phyloP scores from a whole-genome alignment of 2,329 filamentous ascomycete species.

The Metarhizium brunneum region DNA sequence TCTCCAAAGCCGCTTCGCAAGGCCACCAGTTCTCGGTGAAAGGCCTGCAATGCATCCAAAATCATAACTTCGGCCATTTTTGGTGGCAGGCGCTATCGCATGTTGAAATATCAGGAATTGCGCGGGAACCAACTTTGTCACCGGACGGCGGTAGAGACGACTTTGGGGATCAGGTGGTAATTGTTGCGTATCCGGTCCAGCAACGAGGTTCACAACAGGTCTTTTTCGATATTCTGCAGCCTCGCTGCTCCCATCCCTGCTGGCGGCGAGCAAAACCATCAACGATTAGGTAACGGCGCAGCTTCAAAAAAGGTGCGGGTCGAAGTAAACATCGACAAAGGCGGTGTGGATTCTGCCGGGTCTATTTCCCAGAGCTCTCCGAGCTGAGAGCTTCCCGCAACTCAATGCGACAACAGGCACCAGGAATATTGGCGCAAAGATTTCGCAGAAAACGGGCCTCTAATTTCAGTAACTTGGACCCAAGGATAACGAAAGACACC shows the following conservation, averaged over 20 bases:
- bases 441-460: not conserved
- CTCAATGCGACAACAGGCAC: not conserved
- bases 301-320: slow-evolving; percentile 14
- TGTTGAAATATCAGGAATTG: slow-evolving; percentile 17
- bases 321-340: slow-evolving; percentile 17
- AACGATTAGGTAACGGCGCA: slow-evolving; percentile 10
- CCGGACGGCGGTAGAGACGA: not conserved
- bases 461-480: not conserved
- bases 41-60: slow-evolving; percentile 68
- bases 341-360: slow-evolving; percentile 28
- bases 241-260: slow-evolving; percentile 19
- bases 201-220: slow-evolving; percentile 1
- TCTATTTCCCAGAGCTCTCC: slow-evolving; percentile 6
- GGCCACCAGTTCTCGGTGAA: slow-evolving; percentile 77
- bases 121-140: not conserved
- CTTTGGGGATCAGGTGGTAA: not conserved
- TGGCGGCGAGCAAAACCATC: slow-evolving; percentile 6
- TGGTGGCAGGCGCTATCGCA: slow-evolving; percentile 36
- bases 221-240: slow-evolving; percentile 20
- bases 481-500: not conserved
- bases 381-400: not conserved
- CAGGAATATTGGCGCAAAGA: not conserved
- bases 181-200: slow-evolving; percentile 10
- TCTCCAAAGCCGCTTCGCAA: slow-evolving; percentile 58
- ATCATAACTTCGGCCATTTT: slow-evolving; percentile 65